Conservation (phyloP, 768 basidiomycete genomes). For the Collybia nuda region DNA sequence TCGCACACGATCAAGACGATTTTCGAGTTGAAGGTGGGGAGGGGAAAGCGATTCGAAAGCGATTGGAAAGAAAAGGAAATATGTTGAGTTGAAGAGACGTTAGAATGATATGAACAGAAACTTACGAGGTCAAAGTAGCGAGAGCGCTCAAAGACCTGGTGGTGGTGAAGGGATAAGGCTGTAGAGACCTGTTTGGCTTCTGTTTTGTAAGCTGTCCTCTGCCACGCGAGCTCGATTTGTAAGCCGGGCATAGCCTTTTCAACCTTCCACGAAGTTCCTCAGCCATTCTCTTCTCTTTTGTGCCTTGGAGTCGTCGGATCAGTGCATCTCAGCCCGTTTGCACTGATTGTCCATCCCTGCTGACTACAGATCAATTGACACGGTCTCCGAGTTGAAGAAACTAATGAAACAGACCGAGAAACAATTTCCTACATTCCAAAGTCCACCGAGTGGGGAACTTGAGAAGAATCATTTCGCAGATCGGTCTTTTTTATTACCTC, state of each 20-base stretch:
- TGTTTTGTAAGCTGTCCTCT: conserved; percentile 41
- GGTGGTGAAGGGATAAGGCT: conserved; percentile 53
- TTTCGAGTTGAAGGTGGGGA: conserved; percentile 15
- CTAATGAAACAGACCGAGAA: no score
- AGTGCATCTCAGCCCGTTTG: background rate
- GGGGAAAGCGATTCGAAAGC: conserved; percentile 29
- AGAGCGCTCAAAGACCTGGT: conserved; percentile 33
- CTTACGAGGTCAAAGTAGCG: conserved; percentile 32
- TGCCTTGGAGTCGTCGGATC: conserved; percentile 13
- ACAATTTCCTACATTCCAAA: no score
- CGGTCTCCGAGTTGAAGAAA: no score
- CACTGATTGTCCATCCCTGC: no score
- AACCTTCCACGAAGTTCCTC: conserved; percentile 12
- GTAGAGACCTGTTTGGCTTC: conserved; percentile 37
- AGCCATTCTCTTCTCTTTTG: conserved; percentile 1
- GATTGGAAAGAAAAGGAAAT: conserved; percentile 21
- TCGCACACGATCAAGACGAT: conserved; percentile 44
- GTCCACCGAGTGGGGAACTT: no score
- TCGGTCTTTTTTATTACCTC: no score
- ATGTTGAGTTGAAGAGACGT: conserved; percentile 14
- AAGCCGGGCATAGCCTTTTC: conserved; percentile 27
- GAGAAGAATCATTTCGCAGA: no score
- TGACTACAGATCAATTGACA: no score
- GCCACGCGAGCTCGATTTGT: conserved; percentile 35
- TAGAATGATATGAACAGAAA: conserved; percentile 9